Evolutionary conservation across 2,329 filamentous ascomycete species (phyloP).

Genomic region (Fusarium kyushuense): DNA sequence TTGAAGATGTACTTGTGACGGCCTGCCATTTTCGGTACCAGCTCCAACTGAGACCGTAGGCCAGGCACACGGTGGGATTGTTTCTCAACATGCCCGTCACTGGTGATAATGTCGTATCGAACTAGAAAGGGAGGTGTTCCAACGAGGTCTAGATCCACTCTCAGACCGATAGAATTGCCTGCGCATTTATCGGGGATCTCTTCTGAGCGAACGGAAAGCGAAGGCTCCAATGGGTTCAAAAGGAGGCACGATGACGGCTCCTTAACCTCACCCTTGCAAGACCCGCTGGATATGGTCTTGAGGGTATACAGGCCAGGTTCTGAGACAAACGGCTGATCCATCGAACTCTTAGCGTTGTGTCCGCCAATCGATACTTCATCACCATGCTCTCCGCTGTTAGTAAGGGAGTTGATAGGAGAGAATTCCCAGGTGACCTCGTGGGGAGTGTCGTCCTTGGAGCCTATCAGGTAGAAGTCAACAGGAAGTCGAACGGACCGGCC

Average conservation of each 20-base stretch:
- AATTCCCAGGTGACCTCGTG: conserved; percentile 86
- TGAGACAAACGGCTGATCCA: conserved; percentile 75
- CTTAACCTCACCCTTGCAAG: conserved; percentile 87
- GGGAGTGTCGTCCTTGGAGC: conserved; percentile 68
- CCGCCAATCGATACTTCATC: conserved; percentile 68
- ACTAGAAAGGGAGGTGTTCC: conserved; percentile 94
- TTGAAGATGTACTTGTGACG: conserved; percentile 89
- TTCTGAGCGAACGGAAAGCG: conserved; percentile 77
- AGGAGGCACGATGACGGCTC: conserved; percentile 95
- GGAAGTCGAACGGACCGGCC: conserved; percentile 77
- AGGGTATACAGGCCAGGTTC: conserved; percentile 89
- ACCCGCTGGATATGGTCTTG: conserved; percentile 80
- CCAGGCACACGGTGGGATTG: conserved; percentile 72
- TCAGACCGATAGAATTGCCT: conserved; percentile 89
- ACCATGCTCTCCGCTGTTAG: conserved; percentile 76
- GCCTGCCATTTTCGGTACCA: conserved; percentile 84
- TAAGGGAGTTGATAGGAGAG: conserved; percentile 77
- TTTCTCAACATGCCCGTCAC: conserved; percentile 66
- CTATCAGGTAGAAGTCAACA: conserved; percentile 74
- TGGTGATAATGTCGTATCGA: conserved; percentile 76
- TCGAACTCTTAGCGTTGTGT: conserved; percentile 70
- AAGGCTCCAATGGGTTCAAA: conserved; percentile 89
- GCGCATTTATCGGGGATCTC: conserved; percentile 96
- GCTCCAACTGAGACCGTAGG: conserved; percentile 84
- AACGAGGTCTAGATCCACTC: conserved; percentile 88